Evolutionary conservation across 805 yeast genomes (phyloP).

Genomic region (Tetrapisispora iriomotensis): DNA sequence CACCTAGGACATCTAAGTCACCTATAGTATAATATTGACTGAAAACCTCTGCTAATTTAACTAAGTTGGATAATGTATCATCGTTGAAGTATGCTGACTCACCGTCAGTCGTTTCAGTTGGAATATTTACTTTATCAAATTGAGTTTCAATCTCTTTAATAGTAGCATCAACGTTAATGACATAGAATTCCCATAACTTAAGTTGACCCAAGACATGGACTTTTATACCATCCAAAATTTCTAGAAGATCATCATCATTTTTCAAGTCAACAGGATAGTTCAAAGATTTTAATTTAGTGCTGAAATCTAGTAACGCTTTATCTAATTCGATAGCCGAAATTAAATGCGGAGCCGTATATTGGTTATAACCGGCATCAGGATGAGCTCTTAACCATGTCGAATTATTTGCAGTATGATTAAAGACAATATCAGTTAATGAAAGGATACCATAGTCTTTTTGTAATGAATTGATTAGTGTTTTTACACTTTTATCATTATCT

Average conservation of each 20-base stretch:
- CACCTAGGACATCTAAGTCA: conserved; percentile 35
- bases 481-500: conserved; percentile 44
- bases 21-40: conserved; percentile 32
- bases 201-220: conserved; percentile 55
- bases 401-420: conserved; percentile 91
- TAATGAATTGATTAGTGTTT: conserved; percentile 37
- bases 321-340: conserved; percentile 79
- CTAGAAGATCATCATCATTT: conserved; percentile 43
- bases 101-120: conserved; percentile 7
- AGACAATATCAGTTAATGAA: conserved; percentile 83
- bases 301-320: conserved; percentile 52
- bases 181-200: conserved; percentile 84
- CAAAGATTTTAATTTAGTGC: conserved; percentile 42
- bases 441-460: conserved; percentile 51
- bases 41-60: conserved; percentile 41
- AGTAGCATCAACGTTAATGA: conserved; percentile 44
- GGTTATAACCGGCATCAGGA: conserved; percentile 86
- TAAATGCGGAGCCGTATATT: conserved; percentile 82
- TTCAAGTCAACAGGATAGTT: conserved; percentile 54
- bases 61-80: conserved; percentile 29
- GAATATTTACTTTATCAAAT: conserved; percentile 1
- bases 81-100: neutral
- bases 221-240: conserved; percentile 58
- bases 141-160: conserved; percentile 13
- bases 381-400: conserved; percentile 76